Percentiles rank a stretch among this genome's conserved stretches.
phyloP scores from a whole-genome alignment of 2,329 filamentous ascomycete genomes.

The Trichoderma sp. region DNA sequence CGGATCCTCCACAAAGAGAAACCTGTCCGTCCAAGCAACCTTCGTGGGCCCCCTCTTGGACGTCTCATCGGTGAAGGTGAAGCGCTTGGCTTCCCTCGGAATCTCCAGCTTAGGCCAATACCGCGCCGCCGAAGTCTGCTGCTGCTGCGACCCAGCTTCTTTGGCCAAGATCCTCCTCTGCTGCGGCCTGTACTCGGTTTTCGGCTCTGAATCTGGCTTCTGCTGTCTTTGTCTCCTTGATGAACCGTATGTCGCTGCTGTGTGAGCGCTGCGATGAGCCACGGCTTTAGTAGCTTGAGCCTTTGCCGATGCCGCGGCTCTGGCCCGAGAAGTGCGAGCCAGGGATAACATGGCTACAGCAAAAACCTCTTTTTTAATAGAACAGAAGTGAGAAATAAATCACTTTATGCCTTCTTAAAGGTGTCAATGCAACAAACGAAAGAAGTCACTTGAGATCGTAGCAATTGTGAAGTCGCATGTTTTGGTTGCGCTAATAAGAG shows the following conservation, averaged over 20 bases:
- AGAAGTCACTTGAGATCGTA: background rate
- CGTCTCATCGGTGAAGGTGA: conserved; percentile 15
- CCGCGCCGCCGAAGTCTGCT: conserved; percentile 11
- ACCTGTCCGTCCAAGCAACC: conserved; percentile 30
- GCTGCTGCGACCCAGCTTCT: background rate
- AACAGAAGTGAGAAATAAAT: background rate
- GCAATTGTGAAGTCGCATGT: background rate
- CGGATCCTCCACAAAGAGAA: conserved; percentile 32
- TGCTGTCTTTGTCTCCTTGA: background rate
- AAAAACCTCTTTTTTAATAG: no score
- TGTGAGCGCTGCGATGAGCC: background rate
- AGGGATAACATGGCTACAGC: background rate
- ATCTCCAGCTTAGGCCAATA: conserved; percentile 23
- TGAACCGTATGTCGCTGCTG: background rate
- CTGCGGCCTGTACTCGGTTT: background rate
- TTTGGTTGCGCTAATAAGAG: background rate
- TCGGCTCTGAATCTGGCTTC: background rate
- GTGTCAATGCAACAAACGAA: background rate
- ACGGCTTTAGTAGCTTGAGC: background rate
- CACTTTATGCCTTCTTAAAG: background rate
- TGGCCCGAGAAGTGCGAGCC: background rate
- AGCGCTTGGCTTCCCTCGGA: conserved; percentile 20
- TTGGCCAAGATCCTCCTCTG: background rate
- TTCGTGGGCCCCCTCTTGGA: conserved; percentile 22
- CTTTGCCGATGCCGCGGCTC: background rate